Evolutionary conservation across 108 stramenopile genomes (phyloP), one percentile per base, ranked within the genome.

Genomic region (Nitzschia palea): DNA sequence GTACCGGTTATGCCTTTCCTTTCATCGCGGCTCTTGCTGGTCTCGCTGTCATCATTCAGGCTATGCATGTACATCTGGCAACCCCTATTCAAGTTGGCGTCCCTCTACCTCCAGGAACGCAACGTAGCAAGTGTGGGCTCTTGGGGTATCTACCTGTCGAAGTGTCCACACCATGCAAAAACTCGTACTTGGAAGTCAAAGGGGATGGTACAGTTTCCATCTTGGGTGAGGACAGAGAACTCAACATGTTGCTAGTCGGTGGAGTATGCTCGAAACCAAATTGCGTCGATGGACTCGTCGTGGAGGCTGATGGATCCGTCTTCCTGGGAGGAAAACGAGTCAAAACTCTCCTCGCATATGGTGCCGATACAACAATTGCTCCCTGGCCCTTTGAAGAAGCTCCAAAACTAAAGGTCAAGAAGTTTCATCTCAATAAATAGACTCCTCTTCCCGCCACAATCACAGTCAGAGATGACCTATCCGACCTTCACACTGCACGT

Each of bases 371-470:
- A 25, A 36, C 42, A 29, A n/a, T 54, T 34, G 31, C 51, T 10
- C 79, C 79, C 6, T 80, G 79, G 79, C 79, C 79, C 14, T 80
- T 80, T 56, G 70, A 26, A 22, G 70, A 68, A 63, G 56, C 65
- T 43, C 74, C 79, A 18, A 75, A 77, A 65, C 27, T 73, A 35
- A 73, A 52, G 33, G 58, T 62, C 37, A 68, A 65, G 65, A 10
- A 60, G 1, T 60, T 25, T 32, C 27, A 26, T 12, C 40, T 60
- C 0, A 42, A 60, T 40, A 60, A 60, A 48, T 48, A 48, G n/a
- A 48, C 8, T n/a, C n/a, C n/a, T n/a, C n/a, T n/a, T n/a, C n/a
- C n/a, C n/a, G n/a, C n/a, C n/a, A n/a, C n/a, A n/a, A n/a, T n/a
- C n/a, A n/a, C n/a, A n/a, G n/a, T n/a, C n/a, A n/a, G n/a, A n/a